A percentile compares a stretch with the other conserved stretches of the same genome.
Evolutionary conservation across 2,329 filamentous ascomycete species (phyloP).

Genomic region (Xylaria sp.): DNA sequence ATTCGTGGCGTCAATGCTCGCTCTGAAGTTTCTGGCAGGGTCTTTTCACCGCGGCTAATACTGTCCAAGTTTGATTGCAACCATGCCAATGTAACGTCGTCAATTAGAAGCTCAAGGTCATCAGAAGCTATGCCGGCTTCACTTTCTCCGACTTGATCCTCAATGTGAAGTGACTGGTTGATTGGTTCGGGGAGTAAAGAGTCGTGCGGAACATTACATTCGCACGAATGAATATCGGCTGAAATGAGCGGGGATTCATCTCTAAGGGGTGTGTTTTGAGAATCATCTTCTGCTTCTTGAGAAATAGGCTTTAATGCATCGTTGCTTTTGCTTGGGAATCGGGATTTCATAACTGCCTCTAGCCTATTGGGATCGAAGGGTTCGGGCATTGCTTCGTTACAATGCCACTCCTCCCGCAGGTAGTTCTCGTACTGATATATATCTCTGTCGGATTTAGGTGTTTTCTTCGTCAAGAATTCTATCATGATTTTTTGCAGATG

Average conservation of each 20-base stretch:
- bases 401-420: conserved; percentile 32
- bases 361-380: conserved; percentile 34
- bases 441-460: conserved; percentile 12
- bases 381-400: conserved; percentile 27
- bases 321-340: neutral
- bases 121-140: neutral
- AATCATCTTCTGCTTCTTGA: neutral
- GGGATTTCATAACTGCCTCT: conserved; percentile 16
- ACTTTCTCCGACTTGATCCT: conserved; percentile 17
- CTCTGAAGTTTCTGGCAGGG: neutral
- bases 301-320: neutral
- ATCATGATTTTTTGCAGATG: neutral
- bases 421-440: conserved; percentile 22
- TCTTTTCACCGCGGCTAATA: neutral
- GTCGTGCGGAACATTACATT: neutral
- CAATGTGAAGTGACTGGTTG: conserved; percentile 20
- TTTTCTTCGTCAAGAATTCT: neutral
- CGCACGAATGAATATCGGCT: neutral
- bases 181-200: neutral
- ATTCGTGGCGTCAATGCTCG: conserved; percentile 38
- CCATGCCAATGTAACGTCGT: conserved; percentile 7
- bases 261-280: neutral
- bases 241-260: neutral
- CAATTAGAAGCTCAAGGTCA: neutral
- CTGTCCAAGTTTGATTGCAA: neutral